Conservation (phyloP, 2,329 filamentous ascomycete genomes). For the Diaporthe citri region DNA sequence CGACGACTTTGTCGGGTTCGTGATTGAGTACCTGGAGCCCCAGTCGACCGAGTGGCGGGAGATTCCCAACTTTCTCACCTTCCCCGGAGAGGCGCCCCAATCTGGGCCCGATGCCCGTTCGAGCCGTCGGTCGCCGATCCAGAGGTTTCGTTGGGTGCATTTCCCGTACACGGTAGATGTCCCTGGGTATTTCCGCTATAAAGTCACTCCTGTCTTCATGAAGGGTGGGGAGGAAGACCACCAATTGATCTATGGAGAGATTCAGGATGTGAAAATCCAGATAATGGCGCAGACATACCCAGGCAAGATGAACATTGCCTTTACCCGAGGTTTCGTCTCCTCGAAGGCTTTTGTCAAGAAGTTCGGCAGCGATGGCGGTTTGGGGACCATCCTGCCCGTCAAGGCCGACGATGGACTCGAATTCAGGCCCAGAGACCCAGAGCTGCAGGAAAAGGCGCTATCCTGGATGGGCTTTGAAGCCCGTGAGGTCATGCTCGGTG, state of each 20-base stretch:
- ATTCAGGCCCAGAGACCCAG: slow-evolving; percentile 41
- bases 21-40: slow-evolving; percentile 42
- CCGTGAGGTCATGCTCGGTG: slow-evolving; percentile 40
- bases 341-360: slow-evolving; percentile 42
- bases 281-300: slow-evolving; percentile 43
- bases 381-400: slow-evolving; percentile 42
- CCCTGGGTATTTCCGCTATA: slow-evolving; percentile 42
- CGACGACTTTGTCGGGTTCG: slow-evolving; percentile 43
- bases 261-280: slow-evolving; percentile 42
- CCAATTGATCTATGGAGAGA: slow-evolving; percentile 42
- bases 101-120: slow-evolving; percentile 41
- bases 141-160: slow-evolving; percentile 44
- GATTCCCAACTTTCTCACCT: slow-evolving; percentile 42
- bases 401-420: slow-evolving; percentile 43
- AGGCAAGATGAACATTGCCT: slow-evolving; percentile 43
- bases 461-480: slow-evolving; percentile 45
- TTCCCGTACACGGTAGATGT: slow-evolving; percentile 41
- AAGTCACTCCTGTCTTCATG: slow-evolving; percentile 43
- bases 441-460: slow-evolving; percentile 41
- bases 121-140: slow-evolving; percentile 43
- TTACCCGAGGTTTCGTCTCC: slow-evolving; percentile 44
- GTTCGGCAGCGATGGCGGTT: slow-evolving; percentile 38
- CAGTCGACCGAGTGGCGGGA: slow-evolving; percentile 40
- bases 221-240: slow-evolving; percentile 31
- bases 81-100: slow-evolving; percentile 38